Base-by-base conservation (phyloP, 2,329 filamentous ascomycete genomes). In the Niveomyces coronatus region DNA sequence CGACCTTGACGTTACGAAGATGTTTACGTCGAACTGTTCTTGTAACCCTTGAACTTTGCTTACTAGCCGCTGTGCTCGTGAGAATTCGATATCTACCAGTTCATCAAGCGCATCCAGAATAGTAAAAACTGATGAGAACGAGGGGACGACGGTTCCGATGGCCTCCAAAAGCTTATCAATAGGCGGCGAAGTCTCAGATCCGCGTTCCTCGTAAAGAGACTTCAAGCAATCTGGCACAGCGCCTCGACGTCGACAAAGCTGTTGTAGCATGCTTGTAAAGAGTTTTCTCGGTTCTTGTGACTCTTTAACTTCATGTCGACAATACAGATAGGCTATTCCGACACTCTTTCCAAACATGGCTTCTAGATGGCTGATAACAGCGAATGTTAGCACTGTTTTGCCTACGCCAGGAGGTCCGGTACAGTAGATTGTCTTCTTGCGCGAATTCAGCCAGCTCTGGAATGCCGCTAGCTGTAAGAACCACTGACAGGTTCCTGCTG, bases 401-500 rank as follows among this genome's bases (percentile, higher is more conserved):
- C 38, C 38, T 3, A 38, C 39, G 2, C 45, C 46, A 2, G 46
- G 45, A 11, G 45, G 43, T 1, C 63, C 62, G 5, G 52, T 54
- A 41, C 61, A 69, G 41, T 63, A 64, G 1, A 70, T 34, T 0
- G 49, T 60, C 20, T 50, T 37, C 3, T 43, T 47, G 1, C 37
- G 27, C 0, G 35, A 22, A 2, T 40, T 26, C 0, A 53, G 1
- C 61, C 57, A 65, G 2, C 23, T 18, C 14, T 39, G 20, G 42
- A 52, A 64, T 15, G 59, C 47, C 0, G 7, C 7, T 0, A 60
- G 61, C 2, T 60, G 43, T 0, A 69, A 44, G 1, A 70, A 48
- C 65, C 64, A 70, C 34, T 57, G 37, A 0, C 63, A 57, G 3
- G 65, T 69, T 9, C 51, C 53, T 13, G 39, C n/a, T n/a, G n/a